Evolutionary conservation across 495 filamentous ascomycete species (phyloP), one percentile per base, ranked within the genome.

Genomic region (Lasiosphaeria hispida): DNA sequence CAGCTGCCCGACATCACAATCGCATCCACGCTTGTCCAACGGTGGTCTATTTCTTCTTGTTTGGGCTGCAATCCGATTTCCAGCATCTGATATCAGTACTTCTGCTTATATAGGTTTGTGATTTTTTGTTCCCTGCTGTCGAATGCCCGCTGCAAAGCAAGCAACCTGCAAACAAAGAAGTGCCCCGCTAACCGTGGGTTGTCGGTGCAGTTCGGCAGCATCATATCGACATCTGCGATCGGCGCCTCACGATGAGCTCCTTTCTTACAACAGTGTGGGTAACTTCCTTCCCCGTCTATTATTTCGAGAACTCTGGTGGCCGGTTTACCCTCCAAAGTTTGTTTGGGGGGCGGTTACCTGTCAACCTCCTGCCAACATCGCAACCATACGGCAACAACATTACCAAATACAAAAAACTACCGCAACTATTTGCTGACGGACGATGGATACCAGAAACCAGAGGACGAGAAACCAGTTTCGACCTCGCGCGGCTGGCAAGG

Each of bases 381-480:
- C 23, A 30, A 30, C 23, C 23, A 2, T 30, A 30, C 23, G 23
- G 23, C 23, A 30, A 30, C 23, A 30, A 30, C 5, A 30, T 30
- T 5, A 30, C 23, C 2, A 30, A 30, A n/a, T n/a, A n/a, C n/a
- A n/a, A 30, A 30, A 5, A 5, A 30, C 5, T 30, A 5, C 23
- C 23, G 2, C 23, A 5, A 30, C 23, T 30, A 2, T 63, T 65
- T 54, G 67, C 69, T 66, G 48, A 73, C 60, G 53, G 38, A 45
- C 53, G 69, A 5, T 41, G 11, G 17, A 50, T 53, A 11, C 13
- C 57, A 96, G 91, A 58, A 96, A 96, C 78, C 89, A 92, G 65
- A 87, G 91, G 59, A 92, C 91, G 50, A 83, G 86, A 71, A 89
- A 87, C 54, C 88, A 92, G 63, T 97, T 98, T 83, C 91, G 92